Evolutionary conservation across 441 rosid species (phyloP).

Genomic region (Codiaeum variegatum): DNA sequence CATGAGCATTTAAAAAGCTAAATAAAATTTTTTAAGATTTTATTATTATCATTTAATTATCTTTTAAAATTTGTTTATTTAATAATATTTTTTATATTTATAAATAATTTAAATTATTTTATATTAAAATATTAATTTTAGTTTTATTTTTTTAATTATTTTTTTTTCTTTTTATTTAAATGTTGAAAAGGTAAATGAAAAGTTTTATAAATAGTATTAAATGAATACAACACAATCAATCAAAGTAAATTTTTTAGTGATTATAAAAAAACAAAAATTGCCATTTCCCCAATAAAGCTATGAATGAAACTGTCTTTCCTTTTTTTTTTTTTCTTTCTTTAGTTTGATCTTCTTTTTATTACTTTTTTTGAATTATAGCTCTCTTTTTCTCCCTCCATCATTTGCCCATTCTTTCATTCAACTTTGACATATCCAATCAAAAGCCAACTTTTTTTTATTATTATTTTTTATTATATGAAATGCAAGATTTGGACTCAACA

Average conservation of each 20-base stretch:
- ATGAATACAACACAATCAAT: no score
- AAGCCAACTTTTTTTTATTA: conserved; percentile 32
- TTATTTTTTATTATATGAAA: conserved; percentile 5
- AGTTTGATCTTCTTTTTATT: conserved; percentile 25
- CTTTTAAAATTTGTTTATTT: no score
- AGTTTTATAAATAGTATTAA: no score
- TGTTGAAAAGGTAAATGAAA: no score
- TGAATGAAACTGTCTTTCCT: conserved; percentile 17
- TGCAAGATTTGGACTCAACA: conserved; percentile 28
- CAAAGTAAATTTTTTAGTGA: background rate
- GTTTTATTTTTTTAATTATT: no score
- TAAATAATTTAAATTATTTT: no score
- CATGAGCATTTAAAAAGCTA: no score
- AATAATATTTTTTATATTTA: no score
- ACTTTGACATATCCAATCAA: conserved; percentile 35
- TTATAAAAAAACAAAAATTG: background rate
- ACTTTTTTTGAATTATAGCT: conserved; percentile 19
- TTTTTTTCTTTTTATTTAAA: no score
- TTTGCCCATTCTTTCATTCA: conserved; percentile 18
- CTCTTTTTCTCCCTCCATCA: conserved; percentile 19
- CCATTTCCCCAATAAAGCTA: conserved; percentile 33
- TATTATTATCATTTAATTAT: no score
- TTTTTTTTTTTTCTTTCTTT: conserved; percentile 17
- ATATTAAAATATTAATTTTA: no score
- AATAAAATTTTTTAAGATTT: no score